Conservation (phyloP, 768 basidiomycete genomes). For the Mycena albidolilacea region DNA sequence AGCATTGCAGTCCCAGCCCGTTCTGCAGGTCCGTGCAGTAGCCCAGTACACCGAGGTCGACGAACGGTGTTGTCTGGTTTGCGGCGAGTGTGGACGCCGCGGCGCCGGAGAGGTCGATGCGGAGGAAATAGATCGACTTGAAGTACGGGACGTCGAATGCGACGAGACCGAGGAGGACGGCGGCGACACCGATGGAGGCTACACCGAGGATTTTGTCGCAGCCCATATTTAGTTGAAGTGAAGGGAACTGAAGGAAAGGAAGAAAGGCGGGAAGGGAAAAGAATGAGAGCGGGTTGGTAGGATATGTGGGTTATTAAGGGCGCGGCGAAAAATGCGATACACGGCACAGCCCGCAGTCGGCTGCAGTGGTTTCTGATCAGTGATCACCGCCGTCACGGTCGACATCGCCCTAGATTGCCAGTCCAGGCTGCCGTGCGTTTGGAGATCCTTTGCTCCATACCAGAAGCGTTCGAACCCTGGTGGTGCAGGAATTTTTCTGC, state of each 20-base stretch:
- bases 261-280: not conserved
- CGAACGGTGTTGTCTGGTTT: conserved; percentile 39
- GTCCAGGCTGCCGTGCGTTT: too few species aligned
- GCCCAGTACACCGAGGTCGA: conserved; percentile 77
- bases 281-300: not conserved
- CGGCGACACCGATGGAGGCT: conserved; percentile 68
- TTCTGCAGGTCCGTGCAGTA: conserved; percentile 67
- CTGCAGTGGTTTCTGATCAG: too few species aligned
- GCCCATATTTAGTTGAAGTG: conserved; percentile 23
- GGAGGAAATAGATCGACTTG: conserved; percentile 78
- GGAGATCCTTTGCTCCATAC: too few species aligned
- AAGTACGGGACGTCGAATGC: conserved; percentile 79
- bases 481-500: too few species aligned
- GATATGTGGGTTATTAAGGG: not conserved
- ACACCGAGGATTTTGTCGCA: conserved; percentile 69
- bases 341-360: conserved; percentile 22
- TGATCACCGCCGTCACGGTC: not conserved
- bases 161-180: conserved; percentile 73
- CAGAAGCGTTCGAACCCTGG: too few species aligned
- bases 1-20: conserved; percentile 61
- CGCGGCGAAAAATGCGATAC: conserved; percentile 12
- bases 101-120: conserved; percentile 58
- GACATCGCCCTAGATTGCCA: not conserved
- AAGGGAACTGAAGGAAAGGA: not conserved
- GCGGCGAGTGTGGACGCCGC: conserved; percentile 43